phyloP scores from a whole-genome alignment of 768 basidiomycete genomes.

The Leucogyrophana mollusca region DNA sequence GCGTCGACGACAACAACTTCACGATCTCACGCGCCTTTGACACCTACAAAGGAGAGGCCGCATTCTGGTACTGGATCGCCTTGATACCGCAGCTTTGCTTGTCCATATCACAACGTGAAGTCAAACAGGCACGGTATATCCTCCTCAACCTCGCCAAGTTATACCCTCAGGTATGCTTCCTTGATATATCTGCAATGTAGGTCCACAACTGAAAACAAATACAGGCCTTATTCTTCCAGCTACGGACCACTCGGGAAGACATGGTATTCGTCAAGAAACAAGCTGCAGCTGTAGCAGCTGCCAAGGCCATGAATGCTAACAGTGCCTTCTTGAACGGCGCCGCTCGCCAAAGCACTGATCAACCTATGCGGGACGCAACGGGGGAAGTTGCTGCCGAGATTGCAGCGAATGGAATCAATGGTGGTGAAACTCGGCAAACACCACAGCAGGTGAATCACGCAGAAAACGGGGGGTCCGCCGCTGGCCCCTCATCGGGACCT shows the following conservation, averaged over 20 bases:
- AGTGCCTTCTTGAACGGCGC: slow-evolving; percentile 23
- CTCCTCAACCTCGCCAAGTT: slow-evolving; percentile 86
- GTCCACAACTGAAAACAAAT: slow-evolving; percentile 7
- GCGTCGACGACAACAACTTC: slow-evolving; percentile 77
- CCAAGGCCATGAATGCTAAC: slow-evolving; percentile 35
- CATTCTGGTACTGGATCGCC: slow-evolving; percentile 99
- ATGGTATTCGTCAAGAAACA: slow-evolving; percentile 49
- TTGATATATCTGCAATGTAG: background rate
- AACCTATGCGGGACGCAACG: slow-evolving; percentile 26
- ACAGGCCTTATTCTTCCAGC: slow-evolving; percentile 92
- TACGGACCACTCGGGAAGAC: slow-evolving; percentile 83
- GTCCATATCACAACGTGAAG: slow-evolving; percentile 88
- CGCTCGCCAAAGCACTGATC: slow-evolving; percentile 30
- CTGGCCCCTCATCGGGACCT: slow-evolving; percentile 8
- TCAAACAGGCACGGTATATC: slow-evolving; percentile 88
- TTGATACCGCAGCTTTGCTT: slow-evolving; percentile 91
- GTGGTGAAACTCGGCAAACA: background rate
- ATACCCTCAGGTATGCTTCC: slow-evolving; percentile 78
- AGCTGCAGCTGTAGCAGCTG: slow-evolving; percentile 31
- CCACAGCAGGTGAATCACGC: slow-evolving; percentile 10
- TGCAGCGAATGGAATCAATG: slow-evolving; percentile 18
- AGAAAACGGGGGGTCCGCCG: slow-evolving; percentile 12
- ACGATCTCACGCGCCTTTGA: slow-evolving; percentile 84
- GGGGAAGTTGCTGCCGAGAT: slow-evolving; percentile 27
- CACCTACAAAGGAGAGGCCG: slow-evolving; percentile 93